phyloP scores from a whole-genome alignment of 2,329 filamentous ascomycete genomes.

The Verticillium longisporum region DNA sequence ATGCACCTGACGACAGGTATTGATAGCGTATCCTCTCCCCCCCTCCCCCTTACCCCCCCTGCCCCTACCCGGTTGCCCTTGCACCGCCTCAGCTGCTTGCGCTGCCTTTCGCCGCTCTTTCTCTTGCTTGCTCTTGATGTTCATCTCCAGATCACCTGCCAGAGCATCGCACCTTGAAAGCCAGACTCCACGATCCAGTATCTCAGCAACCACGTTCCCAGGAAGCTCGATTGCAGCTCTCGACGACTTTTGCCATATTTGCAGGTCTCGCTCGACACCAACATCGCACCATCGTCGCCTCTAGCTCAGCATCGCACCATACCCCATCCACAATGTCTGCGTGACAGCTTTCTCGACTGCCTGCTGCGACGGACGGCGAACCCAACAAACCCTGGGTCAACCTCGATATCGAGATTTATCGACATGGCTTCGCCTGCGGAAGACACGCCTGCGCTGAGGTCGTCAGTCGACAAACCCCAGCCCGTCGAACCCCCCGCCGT shows the following conservation, averaged over 20 bases:
- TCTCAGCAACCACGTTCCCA: no score
- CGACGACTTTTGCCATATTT: background rate
- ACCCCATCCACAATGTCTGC: background rate
- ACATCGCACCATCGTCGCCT: background rate
- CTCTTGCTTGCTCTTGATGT: background rate
- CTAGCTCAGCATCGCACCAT: background rate
- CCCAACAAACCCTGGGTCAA: background rate
- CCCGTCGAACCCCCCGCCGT: constrained; percentile 34
- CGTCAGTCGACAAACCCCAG: constrained; percentile 24
- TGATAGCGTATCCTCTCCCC: no score
- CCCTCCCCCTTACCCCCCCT: no score
- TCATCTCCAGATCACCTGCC: background rate
- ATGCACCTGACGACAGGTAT: no score
- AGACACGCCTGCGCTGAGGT: constrained; percentile 6
- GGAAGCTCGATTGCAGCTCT: no score
- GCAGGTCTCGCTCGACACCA: background rate
- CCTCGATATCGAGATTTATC: background rate
- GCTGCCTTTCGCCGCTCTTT: background rate
- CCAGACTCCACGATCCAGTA: no score
- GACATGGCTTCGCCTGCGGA: background rate
- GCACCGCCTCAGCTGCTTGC: background rate
- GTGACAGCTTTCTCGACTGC: background rate
- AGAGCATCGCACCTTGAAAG: background rate
- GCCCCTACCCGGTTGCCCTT: background rate
- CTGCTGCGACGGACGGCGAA: background rate